Percentiles rank a stretch among this genome's conserved stretches.
phyloP scores from a whole-genome alignment of 2,329 filamentous ascomycete species.

The Talaromyces atroroseus region DNA sequence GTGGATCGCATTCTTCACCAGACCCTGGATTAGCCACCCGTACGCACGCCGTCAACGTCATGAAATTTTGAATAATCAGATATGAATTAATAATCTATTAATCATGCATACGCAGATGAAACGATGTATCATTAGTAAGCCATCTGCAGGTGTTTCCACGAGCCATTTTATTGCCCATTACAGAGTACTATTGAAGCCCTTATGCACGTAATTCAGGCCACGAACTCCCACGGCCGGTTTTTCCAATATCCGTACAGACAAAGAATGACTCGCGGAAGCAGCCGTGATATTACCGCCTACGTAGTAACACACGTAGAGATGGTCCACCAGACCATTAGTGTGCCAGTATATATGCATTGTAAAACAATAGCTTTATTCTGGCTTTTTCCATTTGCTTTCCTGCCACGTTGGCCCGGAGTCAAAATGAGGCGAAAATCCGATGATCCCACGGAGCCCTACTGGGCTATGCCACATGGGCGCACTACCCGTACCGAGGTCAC shows the following conservation, averaged over 20 bases:
- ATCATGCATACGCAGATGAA: background rate
- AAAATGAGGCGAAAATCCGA: background rate
- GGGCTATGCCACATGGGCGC: background rate
- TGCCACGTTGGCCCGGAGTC: background rate
- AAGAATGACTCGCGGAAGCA: no score
- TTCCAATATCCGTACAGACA: no score
- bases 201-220: background rate
- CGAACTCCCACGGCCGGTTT: background rate
- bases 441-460: background rate
- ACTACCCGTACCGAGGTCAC: no score
- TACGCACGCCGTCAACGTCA: no score
- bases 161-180: background rate
- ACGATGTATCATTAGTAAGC: no score
- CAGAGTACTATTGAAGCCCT: background rate
- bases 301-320: no score
- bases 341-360: no score
- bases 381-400: no score
- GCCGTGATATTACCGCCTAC: no score
- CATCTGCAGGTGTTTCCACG: background rate
- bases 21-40: background rate
- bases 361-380: no score
- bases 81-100: background rate
- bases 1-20: background rate
- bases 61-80: no score
- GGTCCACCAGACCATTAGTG: no score